A percentile compares a stretch with the other conserved stretches of the same genome.
These are phyloP conservation scores for Gastrolobium bilobum DNA, from an alignment of 306 rosid species.

Conservation along the genomic window DNA sequence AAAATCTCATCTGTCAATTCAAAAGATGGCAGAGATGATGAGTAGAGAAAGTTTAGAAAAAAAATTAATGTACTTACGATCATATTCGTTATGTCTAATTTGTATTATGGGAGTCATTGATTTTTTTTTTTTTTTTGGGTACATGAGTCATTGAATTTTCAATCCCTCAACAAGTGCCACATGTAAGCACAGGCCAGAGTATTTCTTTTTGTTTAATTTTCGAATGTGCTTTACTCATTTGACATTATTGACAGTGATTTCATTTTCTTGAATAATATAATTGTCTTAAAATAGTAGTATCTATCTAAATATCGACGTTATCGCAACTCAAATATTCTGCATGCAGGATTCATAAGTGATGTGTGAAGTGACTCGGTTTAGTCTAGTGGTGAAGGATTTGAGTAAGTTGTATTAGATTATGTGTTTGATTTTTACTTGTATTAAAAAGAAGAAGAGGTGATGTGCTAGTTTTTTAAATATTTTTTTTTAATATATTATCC, in stretches of 20 bases:
- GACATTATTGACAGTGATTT: not conserved
- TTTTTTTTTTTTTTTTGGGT: no score
- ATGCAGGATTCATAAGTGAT: no score
- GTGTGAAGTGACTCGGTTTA: no score
- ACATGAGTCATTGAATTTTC: not conserved
- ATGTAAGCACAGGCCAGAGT: not conserved
- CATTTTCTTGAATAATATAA: not conserved
- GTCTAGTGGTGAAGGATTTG: no score
- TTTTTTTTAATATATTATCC: no score
- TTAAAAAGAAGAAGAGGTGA: no score
- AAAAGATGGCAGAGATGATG: not conserved
- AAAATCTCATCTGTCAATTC: slow-evolving; percentile 20
- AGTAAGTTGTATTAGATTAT: no score
- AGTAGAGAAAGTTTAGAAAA: not conserved
- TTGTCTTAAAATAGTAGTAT: not conserved
- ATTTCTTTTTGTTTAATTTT: not conserved
- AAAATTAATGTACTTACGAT: not conserved
- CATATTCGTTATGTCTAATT: not conserved
- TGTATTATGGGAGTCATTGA: not conserved
- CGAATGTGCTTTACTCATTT: not conserved
- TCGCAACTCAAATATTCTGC: not conserved
- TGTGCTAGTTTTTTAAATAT: no score
- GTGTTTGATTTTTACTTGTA: no score
- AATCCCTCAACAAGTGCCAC: not conserved
- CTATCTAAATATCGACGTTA: not conserved